Base-by-base conservation (phyloP, 106 monocot species). In the Allium cepa region DNA sequence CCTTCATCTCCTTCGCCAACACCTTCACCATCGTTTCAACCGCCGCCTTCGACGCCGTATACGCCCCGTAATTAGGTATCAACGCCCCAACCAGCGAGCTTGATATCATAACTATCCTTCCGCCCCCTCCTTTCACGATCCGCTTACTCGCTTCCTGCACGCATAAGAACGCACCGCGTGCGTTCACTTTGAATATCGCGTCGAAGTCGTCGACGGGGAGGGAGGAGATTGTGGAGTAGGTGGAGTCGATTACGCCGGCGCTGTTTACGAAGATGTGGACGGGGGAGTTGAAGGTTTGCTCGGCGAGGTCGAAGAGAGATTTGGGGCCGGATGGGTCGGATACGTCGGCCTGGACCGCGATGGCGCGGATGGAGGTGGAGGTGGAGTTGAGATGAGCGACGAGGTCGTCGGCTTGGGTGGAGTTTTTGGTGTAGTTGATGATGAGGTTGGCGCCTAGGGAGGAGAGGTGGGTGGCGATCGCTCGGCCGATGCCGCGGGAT, bases 31-130 rank as follows among this genome's bases (percentile, higher is more conserved):
- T 79, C 28, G 86, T 62, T 80, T 90, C 86, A 60, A 80, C 86
- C 45, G 90, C 90, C 55, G 90, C 85, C 71, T 86, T 83, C 57
- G 90, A 83, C 11, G 78, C 85, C 45, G 71, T 60, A 69, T 90
- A 90, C 49, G 80, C 80, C n/a, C 61, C 82, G 46, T 71, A 83
- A 17, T 70, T 73, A 4, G 85, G 79, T 47, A 7, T 18, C 14
- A 59, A 46, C 2, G 63, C 12, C 28, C 12, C 85, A 45, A 80
- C 78, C 57, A 78, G 47, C 49, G 80, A 78, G 5, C 80, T 60
- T 50, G 83, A 17, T 7, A 90, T 3, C 46, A 60, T 69, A 9
- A 90, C 48, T 14, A 90, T 86, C 62, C 86, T 45, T 14, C 90
- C 86, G 0, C 83, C 78, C 12, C 85, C 83, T 9, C 78, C 90